Percentiles rank a stretch among this genome's conserved stretches.
phyloP scores from a whole-genome alignment of 148 eudicot genomes.

The Diospyros kaki region DNA sequence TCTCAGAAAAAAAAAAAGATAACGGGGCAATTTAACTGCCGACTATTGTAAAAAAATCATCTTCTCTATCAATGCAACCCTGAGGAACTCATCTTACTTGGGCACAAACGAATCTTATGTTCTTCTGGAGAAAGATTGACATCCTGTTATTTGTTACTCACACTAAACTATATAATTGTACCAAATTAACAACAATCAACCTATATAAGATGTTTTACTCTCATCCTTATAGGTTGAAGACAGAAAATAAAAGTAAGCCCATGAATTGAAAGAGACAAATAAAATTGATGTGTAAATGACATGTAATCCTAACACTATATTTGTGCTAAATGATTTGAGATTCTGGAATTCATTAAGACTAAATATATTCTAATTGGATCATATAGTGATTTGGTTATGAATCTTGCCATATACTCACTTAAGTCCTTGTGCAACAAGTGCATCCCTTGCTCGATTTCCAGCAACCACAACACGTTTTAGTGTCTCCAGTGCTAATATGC shows the following conservation, averaged over 20 bases:
- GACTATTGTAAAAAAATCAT: neutral
- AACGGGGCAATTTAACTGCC: neutral
- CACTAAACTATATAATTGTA: neutral
- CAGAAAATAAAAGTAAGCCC: neutral
- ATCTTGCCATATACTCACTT: slow-evolving; percentile 49
- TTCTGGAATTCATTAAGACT: neutral
- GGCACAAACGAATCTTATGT: neutral
- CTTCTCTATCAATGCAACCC: slow-evolving; percentile 7
- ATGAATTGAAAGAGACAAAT: neutral
- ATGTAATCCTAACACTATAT: no score
- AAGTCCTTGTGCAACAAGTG: slow-evolving; percentile 97
- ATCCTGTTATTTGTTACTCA: neutral
- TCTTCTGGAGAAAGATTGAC: neutral
- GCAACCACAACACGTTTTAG: slow-evolving; percentile 96
- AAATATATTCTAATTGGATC: neutral
- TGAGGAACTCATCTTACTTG: neutral
- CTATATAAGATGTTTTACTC: neutral
- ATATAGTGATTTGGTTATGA: neutral
- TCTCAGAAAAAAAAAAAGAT: neutral
- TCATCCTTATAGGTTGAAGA: neutral
- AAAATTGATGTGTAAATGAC: neutral
- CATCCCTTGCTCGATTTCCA: slow-evolving; percentile 98
- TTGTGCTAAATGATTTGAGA: neutral
- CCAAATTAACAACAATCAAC: neutral
- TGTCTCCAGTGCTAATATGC: slow-evolving; percentile 95